These are phyloP conservation scores for Dichotomocladium elegans DNA, from an alignment of 371 early-diverging fungal genomes.

Conservation along the genomic window DNA sequence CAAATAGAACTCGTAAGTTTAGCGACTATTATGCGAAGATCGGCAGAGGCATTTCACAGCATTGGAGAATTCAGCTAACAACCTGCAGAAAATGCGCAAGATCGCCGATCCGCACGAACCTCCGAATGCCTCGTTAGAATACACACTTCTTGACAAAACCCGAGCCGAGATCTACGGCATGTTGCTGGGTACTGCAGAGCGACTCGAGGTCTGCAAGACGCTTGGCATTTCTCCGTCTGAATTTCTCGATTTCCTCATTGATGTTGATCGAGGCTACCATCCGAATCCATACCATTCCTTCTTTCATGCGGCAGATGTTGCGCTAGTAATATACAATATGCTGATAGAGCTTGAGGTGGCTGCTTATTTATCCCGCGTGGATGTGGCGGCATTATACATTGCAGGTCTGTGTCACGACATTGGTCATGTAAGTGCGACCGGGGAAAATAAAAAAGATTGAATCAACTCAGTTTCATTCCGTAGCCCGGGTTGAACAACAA, in stretches of 20 bases:
- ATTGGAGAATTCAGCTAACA: conserved; percentile 2
- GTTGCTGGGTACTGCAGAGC: conserved; percentile 63
- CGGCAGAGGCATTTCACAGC: neutral
- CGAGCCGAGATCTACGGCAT: conserved; percentile 68
- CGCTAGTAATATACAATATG: conserved; percentile 74
- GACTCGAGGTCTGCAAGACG: conserved; percentile 52
- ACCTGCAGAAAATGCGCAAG: conserved; percentile 31
- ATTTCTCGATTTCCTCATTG: conserved; percentile 77
- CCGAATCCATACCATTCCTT: conserved; percentile 88
- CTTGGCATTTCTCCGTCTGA: conserved; percentile 59
- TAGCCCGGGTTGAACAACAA: conserved; percentile 90
- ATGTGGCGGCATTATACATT: conserved; percentile 71
- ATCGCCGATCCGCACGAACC: conserved; percentile 21
- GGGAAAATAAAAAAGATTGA: too few species aligned
- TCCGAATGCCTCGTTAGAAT: conserved; percentile 39
- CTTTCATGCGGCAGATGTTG: conserved; percentile 86
- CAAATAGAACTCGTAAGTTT: conserved; percentile 6
- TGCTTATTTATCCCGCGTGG: conserved; percentile 61
- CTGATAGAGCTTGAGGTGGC: conserved; percentile 59
- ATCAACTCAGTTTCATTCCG: conserved; percentile 51
- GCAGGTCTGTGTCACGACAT: conserved; percentile 90
- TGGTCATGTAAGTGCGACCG: conserved; percentile 86
- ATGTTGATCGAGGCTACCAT: conserved; percentile 76
- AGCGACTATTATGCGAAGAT: neutral
- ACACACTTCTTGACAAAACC: conserved; percentile 65